phyloP scores from a whole-genome alignment of 306 rosid species.

The Amphicarpaea edgeworthii region DNA sequence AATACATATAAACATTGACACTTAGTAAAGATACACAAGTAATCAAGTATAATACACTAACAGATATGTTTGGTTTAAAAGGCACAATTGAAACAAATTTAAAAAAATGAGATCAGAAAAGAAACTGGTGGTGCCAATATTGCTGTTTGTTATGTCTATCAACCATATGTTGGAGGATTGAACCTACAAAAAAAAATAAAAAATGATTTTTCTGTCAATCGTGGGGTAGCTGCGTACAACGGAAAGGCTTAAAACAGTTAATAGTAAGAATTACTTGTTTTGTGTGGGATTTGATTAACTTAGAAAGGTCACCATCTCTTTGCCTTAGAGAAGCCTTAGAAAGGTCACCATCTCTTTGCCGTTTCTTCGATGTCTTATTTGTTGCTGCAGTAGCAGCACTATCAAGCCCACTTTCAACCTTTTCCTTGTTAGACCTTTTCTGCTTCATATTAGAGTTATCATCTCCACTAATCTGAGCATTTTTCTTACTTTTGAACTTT shows the following conservation, averaged over 20 bases:
- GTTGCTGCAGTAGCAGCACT: conserved; percentile 18
- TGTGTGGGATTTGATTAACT: conserved; percentile 69
- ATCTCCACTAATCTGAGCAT: conserved; percentile 45
- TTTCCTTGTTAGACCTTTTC: conserved; percentile 48
- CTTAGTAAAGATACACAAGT: conserved; percentile 25
- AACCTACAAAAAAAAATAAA: conserved; percentile 58
- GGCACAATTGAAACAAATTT: conserved; percentile 17
- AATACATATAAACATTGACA: conserved; percentile 36
- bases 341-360: conserved; percentile 45
- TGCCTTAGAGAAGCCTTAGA: conserved; percentile 44
- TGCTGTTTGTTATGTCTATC: conserved; percentile 44
- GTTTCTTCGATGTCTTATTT: conserved; percentile 44
- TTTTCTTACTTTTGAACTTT: conserved; percentile 48
- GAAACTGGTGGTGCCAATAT: too few relatives aligned
- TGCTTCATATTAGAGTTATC: conserved; percentile 50
- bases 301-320: conserved; percentile 50
- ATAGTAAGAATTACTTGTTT: conserved; percentile 63
- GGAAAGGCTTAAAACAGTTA: conserved; percentile 46
- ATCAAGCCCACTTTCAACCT: conserved; percentile 43
- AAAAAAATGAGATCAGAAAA: too few relatives aligned
- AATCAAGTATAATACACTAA: conserved; percentile 7
- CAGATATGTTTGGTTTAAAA: conserved; percentile 19
- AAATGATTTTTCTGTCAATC: conserved; percentile 42
- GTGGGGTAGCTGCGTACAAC: conserved; percentile 35
- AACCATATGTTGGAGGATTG: conserved; percentile 56